Base-by-base conservation (phyloP, 1,139 yeast species). In the Saccharomyces hybrid region DNA sequence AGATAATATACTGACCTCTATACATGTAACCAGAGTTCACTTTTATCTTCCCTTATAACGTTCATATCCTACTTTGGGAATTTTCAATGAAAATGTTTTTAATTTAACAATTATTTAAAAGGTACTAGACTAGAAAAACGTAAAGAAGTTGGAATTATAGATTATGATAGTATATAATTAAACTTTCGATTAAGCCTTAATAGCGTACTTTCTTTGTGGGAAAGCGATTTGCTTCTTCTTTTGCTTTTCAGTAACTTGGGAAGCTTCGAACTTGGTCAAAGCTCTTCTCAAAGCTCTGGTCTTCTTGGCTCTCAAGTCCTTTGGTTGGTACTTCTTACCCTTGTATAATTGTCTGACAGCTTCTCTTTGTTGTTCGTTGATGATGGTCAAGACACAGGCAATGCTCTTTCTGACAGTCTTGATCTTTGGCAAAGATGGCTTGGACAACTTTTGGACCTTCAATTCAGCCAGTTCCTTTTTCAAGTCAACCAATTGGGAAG, bases 221-320 rank as follows among this genome's bases (percentile, higher is more conserved):
- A 86, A 89, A 79, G 97, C 96, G 73, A 84, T 82, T 75, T 83
- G 83, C 80, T 82, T 86, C 89, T 93, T 93, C 80, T 83, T 83
- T 74, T 91, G 90, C 83, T 88, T 90, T 71, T 79, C 86, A 74
- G 98, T 91, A 78, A 80, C 78, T 77, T 80, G 79, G 70, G 82
- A 74, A 75, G 88, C 84, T 81, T 93, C 97, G 78, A 79, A 78
- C 75, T 86, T 82, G 77, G 97, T 84, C 76, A 93, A 84, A 77
- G 85, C 83, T 84, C 98, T 89, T 88, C 99, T 91, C 79, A 93
- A 81, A 78, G 99, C 98, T 86, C 98, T 93, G 80, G 99, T 93
- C 87, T 93, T 88, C 91, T 93, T 93, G 73, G 89, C 96, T 83
- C 98, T 93, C 80, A 93, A 85, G 78, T 91, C 98, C 84, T 91